phyloP scores from a whole-genome alignment of 1,139 yeast genomes.

The Protomyces macrosporus region DNA sequence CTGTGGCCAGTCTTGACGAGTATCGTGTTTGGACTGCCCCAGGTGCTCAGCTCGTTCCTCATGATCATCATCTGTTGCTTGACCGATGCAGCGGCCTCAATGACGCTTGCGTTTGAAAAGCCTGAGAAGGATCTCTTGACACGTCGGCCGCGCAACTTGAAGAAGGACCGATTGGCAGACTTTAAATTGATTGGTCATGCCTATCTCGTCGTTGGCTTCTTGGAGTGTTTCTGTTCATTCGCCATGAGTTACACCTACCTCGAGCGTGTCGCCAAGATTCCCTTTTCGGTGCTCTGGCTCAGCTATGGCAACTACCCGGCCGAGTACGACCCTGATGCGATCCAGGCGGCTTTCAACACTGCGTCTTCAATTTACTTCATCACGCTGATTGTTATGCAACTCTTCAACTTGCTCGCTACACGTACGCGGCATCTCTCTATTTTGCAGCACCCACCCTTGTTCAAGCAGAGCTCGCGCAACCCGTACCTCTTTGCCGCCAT shows the following conservation, averaged over 20 bases:
- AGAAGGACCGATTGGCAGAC: constrained; percentile 47
- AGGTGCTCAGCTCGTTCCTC: constrained; percentile 48
- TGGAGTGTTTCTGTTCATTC: constrained; percentile 45
- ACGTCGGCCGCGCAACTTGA: constrained; percentile 46
- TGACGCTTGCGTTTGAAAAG: constrained; percentile 37
- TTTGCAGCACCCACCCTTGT: constrained; percentile 44
- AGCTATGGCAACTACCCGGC: constrained; percentile 35
- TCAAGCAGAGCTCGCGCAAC: constrained; percentile 37
- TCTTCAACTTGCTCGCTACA: constrained; percentile 47
- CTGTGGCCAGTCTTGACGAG: constrained; percentile 52
- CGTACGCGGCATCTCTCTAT: constrained; percentile 47
- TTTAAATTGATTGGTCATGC: constrained; percentile 45
- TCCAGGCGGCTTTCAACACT: constrained; percentile 37
- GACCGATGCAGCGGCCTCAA: constrained; percentile 26
- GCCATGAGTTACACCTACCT: constrained; percentile 45
- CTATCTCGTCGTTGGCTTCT: constrained; percentile 46
- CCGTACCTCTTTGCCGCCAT: constrained; percentile 41
- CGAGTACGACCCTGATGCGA: constrained; percentile 37
- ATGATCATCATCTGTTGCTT: constrained; percentile 49
- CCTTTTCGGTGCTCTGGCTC: constrained; percentile 42
- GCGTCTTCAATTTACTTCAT: constrained; percentile 50
- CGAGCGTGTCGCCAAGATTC: constrained; percentile 41
- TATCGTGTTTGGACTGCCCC: constrained; percentile 50
- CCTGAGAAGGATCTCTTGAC: constrained; percentile 46
- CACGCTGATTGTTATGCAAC: constrained; percentile 50